These are phyloP conservation scores for Cercospora zeae-maydis DNA, from an alignment of 2,329 filamentous ascomycete species.

Conservation along the genomic window DNA sequence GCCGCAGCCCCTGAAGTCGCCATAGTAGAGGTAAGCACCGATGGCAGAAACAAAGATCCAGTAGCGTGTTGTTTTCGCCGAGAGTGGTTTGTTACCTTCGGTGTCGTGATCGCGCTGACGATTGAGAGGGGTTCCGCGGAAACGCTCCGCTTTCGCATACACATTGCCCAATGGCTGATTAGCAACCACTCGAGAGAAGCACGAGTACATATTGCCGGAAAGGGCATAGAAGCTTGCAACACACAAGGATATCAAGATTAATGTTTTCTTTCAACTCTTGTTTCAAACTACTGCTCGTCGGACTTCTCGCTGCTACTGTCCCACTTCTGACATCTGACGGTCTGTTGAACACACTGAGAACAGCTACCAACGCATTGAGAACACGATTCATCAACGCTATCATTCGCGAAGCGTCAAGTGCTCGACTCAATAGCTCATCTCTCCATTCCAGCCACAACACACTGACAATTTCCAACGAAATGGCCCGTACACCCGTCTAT, in stretches of 20 bases:
- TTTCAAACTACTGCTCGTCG: conserved; percentile 20
- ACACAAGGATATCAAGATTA: neutral
- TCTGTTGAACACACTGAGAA: neutral
- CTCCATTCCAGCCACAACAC: neutral
- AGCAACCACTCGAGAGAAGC: neutral
- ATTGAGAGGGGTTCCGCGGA: neutral
- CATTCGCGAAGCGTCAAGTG: neutral
- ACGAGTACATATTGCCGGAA: neutral
- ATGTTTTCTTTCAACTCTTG: conserved; percentile 18
- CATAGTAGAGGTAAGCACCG: neutral
- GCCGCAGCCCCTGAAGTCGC: conserved; percentile 47
- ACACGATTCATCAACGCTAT: neutral
- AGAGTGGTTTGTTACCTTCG: neutral
- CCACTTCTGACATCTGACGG: conserved; percentile 6
- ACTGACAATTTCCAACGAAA: neutral
- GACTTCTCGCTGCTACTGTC: conserved; percentile 15
- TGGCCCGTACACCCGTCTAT: conserved; percentile 47
- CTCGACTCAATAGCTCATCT: neutral
- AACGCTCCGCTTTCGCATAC: neutral
- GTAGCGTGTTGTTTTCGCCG: neutral
- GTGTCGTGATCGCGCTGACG: neutral
- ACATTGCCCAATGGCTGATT: neutral
- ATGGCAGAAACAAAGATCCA: neutral
- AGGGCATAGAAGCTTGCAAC: neutral
- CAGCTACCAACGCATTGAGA: neutral